Conservation (phyloP, 495 filamentous ascomycete species). For the Venustampulla echinocandica region DNA sequence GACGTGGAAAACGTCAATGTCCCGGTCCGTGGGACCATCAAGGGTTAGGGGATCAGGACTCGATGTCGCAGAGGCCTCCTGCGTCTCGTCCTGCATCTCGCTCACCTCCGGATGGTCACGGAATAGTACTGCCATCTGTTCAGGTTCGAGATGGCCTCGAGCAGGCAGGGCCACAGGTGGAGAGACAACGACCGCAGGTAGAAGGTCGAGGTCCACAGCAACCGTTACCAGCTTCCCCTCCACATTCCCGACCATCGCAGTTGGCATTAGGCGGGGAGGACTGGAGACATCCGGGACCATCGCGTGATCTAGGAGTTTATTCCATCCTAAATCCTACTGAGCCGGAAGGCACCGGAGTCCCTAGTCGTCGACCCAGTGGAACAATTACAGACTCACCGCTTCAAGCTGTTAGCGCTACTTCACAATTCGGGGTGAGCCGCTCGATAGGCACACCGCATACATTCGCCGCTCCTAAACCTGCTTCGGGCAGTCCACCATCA, state of each 20-base stretch:
- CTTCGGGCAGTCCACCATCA: slow-evolving; percentile 17
- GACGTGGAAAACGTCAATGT: slow-evolving; percentile 42
- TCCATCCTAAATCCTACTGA: slow-evolving; percentile 44
- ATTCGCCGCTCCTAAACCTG: slow-evolving; percentile 14
- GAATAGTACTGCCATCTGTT: slow-evolving; percentile 20
- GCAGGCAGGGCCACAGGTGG: slow-evolving; percentile 16
- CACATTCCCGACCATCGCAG: slow-evolving; percentile 9
- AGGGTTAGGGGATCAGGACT: slow-evolving; percentile 48
- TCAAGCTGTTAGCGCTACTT: slow-evolving; percentile 7
- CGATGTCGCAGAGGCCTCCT: slow-evolving; percentile 51
- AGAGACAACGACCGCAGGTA: slow-evolving; percentile 11
- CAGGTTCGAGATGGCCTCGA: slow-evolving; percentile 23
- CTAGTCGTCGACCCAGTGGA: slow-evolving; percentile 10
- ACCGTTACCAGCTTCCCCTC: slow-evolving; percentile 17
- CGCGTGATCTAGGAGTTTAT: slow-evolving; percentile 38
- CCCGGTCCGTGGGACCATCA: slow-evolving; percentile 37
- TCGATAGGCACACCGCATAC: slow-evolving; percentile 7
- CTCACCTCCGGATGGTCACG: slow-evolving; percentile 22
- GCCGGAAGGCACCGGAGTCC: slow-evolving; percentile 14
- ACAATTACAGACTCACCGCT: slow-evolving; percentile 13
- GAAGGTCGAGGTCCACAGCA: slow-evolving; percentile 13
- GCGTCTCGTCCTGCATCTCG: slow-evolving; percentile 34
- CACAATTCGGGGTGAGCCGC: slow-evolving; percentile 16
- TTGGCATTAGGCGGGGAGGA: slow-evolving; percentile 22
- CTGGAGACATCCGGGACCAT: slow-evolving; percentile 29